Conservation (phyloP, 2,329 filamentous ascomycete genomes). For the Shiraia sp. region DNA sequence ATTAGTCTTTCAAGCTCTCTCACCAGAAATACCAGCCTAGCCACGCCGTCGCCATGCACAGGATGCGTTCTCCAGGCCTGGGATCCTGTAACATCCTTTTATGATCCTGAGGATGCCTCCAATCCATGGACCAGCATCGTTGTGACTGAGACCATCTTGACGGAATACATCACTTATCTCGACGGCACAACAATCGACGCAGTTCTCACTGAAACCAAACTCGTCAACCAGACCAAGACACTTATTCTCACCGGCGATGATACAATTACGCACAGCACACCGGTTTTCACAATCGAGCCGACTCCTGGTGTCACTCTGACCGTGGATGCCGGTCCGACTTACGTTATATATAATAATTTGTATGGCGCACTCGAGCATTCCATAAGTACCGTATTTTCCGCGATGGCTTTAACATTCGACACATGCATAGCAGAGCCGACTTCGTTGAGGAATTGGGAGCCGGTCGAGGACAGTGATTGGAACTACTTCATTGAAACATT, state of each 20-base stretch:
- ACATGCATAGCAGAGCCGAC: slow-evolving; percentile 14
- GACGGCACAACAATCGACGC: slow-evolving; percentile 30
- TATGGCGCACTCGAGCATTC: slow-evolving; percentile 25
- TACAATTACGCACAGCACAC: slow-evolving; percentile 25
- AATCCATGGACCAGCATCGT: slow-evolving; percentile 25
- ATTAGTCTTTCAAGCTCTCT: not conserved
- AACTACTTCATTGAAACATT: slow-evolving; percentile 30
- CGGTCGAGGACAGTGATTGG: slow-evolving; percentile 28
- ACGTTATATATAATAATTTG: slow-evolving; percentile 34
- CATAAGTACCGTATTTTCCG: slow-evolving; percentile 4
- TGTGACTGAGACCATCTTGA: slow-evolving; percentile 32
- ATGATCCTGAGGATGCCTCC: slow-evolving; percentile 1
- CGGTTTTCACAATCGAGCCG: slow-evolving; percentile 24
- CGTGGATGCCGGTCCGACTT: slow-evolving; percentile 33
- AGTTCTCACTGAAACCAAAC: slow-evolving; percentile 24
- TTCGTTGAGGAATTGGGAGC: slow-evolving; percentile 17
- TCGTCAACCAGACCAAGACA: slow-evolving; percentile 33
- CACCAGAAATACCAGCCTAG: slow-evolving; percentile 3
- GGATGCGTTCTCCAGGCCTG: slow-evolving; percentile 36
- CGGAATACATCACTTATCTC: slow-evolving; percentile 28
- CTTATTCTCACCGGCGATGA: slow-evolving; percentile 14
- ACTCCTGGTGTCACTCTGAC: slow-evolving; percentile 15
- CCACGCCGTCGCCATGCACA: slow-evolving; percentile 24
- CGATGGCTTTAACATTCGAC: slow-evolving; percentile 2
- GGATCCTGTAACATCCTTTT: slow-evolving; percentile 27